Base-by-base conservation (phyloP, 768 basidiomycete species). In the Psilocybe cubensis region DNA sequence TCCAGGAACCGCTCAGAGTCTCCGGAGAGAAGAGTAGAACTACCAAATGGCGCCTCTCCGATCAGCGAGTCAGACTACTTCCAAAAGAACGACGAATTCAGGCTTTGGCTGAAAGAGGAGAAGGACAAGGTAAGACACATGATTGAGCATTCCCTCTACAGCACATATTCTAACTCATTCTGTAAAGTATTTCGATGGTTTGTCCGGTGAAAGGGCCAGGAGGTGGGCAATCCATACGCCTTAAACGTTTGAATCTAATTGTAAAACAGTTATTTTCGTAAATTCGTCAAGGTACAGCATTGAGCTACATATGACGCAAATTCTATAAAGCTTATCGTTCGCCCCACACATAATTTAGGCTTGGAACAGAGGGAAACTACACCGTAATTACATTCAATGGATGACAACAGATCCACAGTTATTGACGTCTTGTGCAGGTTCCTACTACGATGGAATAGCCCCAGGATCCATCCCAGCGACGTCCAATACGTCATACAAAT, bases 61-160 rank as follows among this genome's bases (percentile, higher is more conserved):
- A 91, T 96, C 60, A 85, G 83, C 0, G 89, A 92, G 64, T 83
- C 88, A 0, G 94, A 96, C 68, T 97, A 96, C 67, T 97, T 94
- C 73, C 79, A 89, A 66, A 95, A 92, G 73, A 91, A 85, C 51
- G 83, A 86, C 54, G 95, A 97, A 68, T 96, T 96, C 68, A 83
- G 88, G 61, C 70, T 84, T 23, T 98, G 95, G 94, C 76, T 97
- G 56, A 92, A 89, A 71, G 88, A 92, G 21, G 75, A 76, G 64
- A 82, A 82, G 66, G 66, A 72, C 38, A 81, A 81, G 72, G 81
- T 81, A 55, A 51, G 72, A 59, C n/a, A 27, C 43, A 52, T 54
- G 44, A 14, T 17, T 47, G 12, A 28, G 25, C 48, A 7, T 12
- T 4, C 10, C 12, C 21, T 45, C 18, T 31, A 20, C 24, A 40